Evolutionary conservation across 202 grass and related monocot species (phyloP), one percentile per base, ranked within the genome.

Genomic region (Panicum hallii): DNA sequence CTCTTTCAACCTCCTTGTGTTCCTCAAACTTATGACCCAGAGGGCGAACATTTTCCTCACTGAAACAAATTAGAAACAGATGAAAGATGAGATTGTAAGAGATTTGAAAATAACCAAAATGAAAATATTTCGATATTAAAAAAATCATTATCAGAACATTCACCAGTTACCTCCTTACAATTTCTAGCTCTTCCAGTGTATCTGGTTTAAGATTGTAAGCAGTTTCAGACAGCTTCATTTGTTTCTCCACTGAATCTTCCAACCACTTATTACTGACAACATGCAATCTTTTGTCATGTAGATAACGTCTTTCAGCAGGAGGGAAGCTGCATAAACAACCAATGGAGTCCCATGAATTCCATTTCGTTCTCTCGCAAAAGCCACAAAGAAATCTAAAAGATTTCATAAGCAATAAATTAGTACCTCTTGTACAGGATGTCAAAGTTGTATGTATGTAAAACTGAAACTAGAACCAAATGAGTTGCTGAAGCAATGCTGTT

Each of bases 381-480:
- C 74, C 43, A 90, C 23, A 86, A 40, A 60, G 63, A 77, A 64
- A 60, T 43, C 40, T 26, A 84, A 69, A 44, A 26, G 40, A 57
- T 75, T 73, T 38, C 72, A 71, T n/a, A 48, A 86, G n/a, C 43
- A 75, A 70, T 81, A 83, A 80, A 77, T 69, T 66, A 71, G 88
- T 87, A 94, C 96, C 96, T 95, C 60, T 88, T 99, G 82, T 99
- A 95, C 61, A 95, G 15, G 67, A 88, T 79, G 82, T 98, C 91
- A 84, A 98, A 95, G 90, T 92, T 92, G 86, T 86, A 85, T 20
- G 67, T 75, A 42, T 91, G 74, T 46, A 90, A 74, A 83, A 86
- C 80, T 50, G 96, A 98, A 91, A 89, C 89, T 79, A 88, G 90
- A 82, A 94, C 80, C 61, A 98, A 86, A 92, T 98, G 93, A 60